phyloP scores from a whole-genome alignment of 768 basidiomycete species.

The Trametes punicea region DNA sequence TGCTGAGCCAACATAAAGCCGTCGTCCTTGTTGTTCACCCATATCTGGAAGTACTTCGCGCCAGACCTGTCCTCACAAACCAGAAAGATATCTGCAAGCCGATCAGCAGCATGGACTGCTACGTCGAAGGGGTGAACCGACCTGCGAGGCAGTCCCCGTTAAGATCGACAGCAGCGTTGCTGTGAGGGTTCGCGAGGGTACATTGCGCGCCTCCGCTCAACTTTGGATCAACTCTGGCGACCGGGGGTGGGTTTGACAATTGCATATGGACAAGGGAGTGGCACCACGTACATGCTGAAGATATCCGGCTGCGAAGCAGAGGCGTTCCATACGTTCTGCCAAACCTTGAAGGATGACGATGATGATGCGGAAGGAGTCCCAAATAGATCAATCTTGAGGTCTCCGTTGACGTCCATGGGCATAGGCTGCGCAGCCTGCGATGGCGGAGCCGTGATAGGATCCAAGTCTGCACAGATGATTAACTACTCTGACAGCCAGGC shows the following conservation, averaged over 20 bases:
- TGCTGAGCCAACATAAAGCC: conserved; percentile 70
- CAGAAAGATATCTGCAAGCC: conserved; percentile 69
- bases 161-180: conserved; percentile 90
- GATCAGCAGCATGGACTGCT: not conserved
- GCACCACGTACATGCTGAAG: conserved; percentile 60
- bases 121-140: conserved; percentile 29
- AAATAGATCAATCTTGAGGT: conserved; percentile 86
- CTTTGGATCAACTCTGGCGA: conserved; percentile 50
- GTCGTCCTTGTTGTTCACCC: conserved; percentile 79
- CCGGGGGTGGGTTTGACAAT: not conserved
- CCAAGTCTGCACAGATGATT: conserved; percentile 21
- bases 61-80: conserved; percentile 65
- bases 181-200: conserved; percentile 82
- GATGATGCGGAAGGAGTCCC: conserved; percentile 49
- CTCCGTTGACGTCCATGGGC: conserved; percentile 80
- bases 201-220: conserved; percentile 68
- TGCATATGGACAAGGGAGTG: conserved; percentile 8
- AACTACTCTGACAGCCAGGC: not conserved
- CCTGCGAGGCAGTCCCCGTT: conserved; percentile 96
- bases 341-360: conserved; percentile 50
- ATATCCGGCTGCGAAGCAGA: conserved; percentile 49
- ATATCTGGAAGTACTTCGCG: conserved; percentile 79
- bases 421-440: conserved; percentile 80
- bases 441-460: conserved; percentile 50
- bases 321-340: conserved; percentile 78